phyloP scores from a whole-genome alignment of 2,329 filamentous ascomycete genomes.

The Geosmithia flava region DNA sequence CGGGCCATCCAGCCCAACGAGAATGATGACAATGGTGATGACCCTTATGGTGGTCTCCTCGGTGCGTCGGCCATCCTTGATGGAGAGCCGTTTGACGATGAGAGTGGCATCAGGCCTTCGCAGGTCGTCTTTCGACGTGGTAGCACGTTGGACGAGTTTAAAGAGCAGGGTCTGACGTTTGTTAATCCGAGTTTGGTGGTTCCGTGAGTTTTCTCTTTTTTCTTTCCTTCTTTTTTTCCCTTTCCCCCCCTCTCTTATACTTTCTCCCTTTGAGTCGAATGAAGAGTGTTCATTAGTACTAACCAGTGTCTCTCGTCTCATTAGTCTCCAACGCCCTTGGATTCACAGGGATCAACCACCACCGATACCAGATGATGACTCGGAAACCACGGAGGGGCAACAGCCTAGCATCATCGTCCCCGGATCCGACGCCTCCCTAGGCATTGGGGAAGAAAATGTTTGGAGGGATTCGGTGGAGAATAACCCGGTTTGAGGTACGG shows the following conservation, averaged over 20 bases:
- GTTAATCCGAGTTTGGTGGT: conserved; percentile 63
- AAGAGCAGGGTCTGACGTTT: conserved; percentile 58
- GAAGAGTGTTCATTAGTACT: background rate
- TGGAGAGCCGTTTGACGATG: conserved; percentile 23
- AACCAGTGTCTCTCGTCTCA: background rate
- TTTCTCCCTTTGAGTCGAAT: background rate
- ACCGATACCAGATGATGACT: conserved; percentile 11
- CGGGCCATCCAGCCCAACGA: conserved; percentile 57
- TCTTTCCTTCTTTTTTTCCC: background rate
- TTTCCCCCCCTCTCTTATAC: background rate
- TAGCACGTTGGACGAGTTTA: conserved; percentile 60
- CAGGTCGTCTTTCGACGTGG: conserved; percentile 34
- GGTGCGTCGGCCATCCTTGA: conserved; percentile 5
- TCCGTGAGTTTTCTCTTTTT: conserved; percentile 36
- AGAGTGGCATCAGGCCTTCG: conserved; percentile 19
- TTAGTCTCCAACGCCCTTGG: conserved; percentile 58
- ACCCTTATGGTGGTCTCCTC: conserved; percentile 2
- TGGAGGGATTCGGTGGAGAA: conserved; percentile 17
- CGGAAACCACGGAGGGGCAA: conserved; percentile 11
- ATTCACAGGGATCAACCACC: conserved; percentile 47
- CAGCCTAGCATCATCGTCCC: conserved; percentile 15
- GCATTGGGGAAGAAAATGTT: conserved; percentile 25
- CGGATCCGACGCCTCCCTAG: conserved; percentile 20
- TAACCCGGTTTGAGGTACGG: background rate
- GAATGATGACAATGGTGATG: conserved; percentile 17